Base-by-base conservation (phyloP, 768 basidiomycete genomes). In the Leccinum variicolor region DNA sequence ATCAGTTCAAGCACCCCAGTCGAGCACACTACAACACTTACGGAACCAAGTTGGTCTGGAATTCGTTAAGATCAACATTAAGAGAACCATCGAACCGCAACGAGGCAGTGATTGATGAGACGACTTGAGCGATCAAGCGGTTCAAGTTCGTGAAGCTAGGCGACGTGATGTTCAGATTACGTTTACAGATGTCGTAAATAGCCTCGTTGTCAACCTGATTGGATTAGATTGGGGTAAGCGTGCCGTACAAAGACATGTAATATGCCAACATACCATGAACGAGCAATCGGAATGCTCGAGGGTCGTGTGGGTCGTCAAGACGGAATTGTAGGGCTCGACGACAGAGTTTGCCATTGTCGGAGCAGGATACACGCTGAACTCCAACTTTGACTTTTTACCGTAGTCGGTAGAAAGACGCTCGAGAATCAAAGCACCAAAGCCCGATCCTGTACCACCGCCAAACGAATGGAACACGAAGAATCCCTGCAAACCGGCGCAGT, bases 381-480 rank as follows among this genome's bases (percentile, higher is more conserved):
- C 95, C 62, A 98, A 85, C 81, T 98, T 98, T 55, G 92, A 94
- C 79, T 98, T 99, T 79, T 98, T 99, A 73, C 96, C 96, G 66
- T 97, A 99, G 75, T 99, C 96, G 57, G 89, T 90, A 17, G 95
- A 95, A 53, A 99, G 86, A 64, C 91, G 87, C 77, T 98, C 96
- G 58, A 99, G 86, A 53, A 98, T 84, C 64, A 98, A 85, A 52
- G 96, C 94, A 68, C 96, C 96, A 72, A 99, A 96, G 63, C 96
- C 96, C 57, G 96, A 99, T 61, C 96, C 96, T 62, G 96, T 98
- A 76, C 96, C 96, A 70, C 96, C 96, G 74, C 96, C 96, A 74
- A 99, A 98, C 50, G 96, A 99, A 81, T 98, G 96, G 87, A 98
- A 98, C 66, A 97, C 94, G 73, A 98, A 98, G 83, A 98, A 99